Evolutionary conservation across 2,329 filamentous ascomycete genomes (phyloP).

Genomic region (Stachybotrys elegans): DNA sequence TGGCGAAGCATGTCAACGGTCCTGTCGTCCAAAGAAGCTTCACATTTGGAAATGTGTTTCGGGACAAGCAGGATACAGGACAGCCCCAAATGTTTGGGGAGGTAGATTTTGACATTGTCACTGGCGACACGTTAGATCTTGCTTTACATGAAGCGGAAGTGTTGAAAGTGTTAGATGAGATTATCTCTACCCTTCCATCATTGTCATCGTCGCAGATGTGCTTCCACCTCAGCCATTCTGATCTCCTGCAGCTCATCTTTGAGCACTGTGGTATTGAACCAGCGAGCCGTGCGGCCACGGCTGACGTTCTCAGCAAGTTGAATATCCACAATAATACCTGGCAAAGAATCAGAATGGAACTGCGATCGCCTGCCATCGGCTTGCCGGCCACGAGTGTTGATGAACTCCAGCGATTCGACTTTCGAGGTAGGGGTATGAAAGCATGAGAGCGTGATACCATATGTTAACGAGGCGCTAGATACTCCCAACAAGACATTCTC

Average conservation of each 20-base stretch:
- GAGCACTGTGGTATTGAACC: conserved; percentile 78
- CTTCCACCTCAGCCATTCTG: conserved; percentile 85
- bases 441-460: no score
- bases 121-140: conserved; percentile 72
- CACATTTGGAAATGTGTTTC: conserved; percentile 82
- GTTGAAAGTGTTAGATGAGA: conserved; percentile 90
- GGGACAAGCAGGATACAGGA: conserved; percentile 71
- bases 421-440: conserved; percentile 54
- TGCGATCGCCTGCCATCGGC: conserved; percentile 75
- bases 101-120: conserved; percentile 96
- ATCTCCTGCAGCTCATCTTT: conserved; percentile 81
- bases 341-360: conserved; percentile 75
- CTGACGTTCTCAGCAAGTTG: conserved; percentile 80
- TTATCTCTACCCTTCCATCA: conserved; percentile 74
- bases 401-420: conserved; percentile 87
- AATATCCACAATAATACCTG: conserved; percentile 78
- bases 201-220: conserved; percentile 70
- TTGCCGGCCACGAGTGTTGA: conserved; percentile 86
- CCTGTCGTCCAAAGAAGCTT: conserved; percentile 70
- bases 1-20: conserved; percentile 64
- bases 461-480: conserved; percentile 39
- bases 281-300: conserved; percentile 63
- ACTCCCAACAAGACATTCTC: conserved; percentile 52
- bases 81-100: conserved; percentile 81
- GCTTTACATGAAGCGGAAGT: conserved; percentile 90